Evolutionary conservation across 108 stramenopile genomes (phyloP).

Genomic region (Skeletonema costatum): DNA sequence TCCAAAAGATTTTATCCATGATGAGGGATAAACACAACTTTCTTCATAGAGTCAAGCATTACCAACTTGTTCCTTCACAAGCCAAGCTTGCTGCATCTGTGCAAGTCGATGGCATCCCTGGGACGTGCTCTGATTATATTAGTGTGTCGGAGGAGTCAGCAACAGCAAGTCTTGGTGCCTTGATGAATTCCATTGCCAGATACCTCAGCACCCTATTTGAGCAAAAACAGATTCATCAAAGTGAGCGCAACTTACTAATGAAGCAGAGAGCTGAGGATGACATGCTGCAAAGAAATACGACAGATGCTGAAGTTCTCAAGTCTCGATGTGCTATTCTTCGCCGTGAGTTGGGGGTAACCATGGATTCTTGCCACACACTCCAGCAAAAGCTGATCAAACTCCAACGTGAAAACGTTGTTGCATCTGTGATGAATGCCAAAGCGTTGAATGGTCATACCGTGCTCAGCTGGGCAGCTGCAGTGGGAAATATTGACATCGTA

Average conservation of each 20-base stretch:
- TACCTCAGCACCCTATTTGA: slow-evolving; percentile 18
- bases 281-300: slow-evolving; percentile 14
- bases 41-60: slow-evolving; percentile 25
- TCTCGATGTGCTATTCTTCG: slow-evolving; percentile 14
- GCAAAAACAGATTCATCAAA: no score
- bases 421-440: slow-evolving; percentile 27
- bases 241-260: slow-evolving; percentile 8
- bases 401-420: slow-evolving; percentile 5
- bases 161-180: neutral
- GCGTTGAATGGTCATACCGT: slow-evolving; percentile 33
- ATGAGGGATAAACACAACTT: slow-evolving; percentile 5
- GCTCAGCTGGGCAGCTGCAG: slow-evolving; percentile 45
- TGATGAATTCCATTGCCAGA: slow-evolving; percentile 9
- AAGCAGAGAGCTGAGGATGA: slow-evolving; percentile 16
- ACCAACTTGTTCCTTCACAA: slow-evolving; percentile 7
- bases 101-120: slow-evolving; percentile 17
- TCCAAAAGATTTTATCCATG: slow-evolving; percentile 4
- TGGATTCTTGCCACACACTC: slow-evolving; percentile 3
- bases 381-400: neutral
- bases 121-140: slow-evolving; percentile 13
- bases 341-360: slow-evolving; percentile 18
- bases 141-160: neutral
- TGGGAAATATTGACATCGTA: slow-evolving; percentile 29
- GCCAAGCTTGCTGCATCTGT: slow-evolving; percentile 17
- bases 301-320: slow-evolving; percentile 8